A percentile compares a stretch with the other conserved stretches of the same genome.
phyloP scores from a whole-genome alignment of 2,329 filamentous ascomycete species.

The Juglanconis juglandina region DNA sequence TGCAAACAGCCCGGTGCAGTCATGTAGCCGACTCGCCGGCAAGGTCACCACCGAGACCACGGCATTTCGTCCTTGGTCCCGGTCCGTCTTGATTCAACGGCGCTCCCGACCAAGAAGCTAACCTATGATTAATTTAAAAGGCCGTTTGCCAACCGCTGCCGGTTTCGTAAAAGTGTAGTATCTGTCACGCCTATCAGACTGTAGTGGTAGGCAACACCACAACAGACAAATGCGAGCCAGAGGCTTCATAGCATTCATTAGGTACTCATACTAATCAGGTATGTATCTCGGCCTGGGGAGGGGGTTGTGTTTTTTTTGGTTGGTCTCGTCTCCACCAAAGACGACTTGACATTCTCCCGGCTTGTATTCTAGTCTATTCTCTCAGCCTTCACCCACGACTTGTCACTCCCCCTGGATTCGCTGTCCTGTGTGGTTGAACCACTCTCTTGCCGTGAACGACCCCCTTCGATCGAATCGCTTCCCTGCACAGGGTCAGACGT shows the following conservation, averaged over 20 bases:
- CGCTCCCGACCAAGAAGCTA: not conserved
- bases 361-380: not conserved
- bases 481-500: too few relatives aligned
- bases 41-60: not conserved
- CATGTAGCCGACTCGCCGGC: constrained; percentile 8
- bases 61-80: not conserved
- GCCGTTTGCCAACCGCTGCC: too few relatives aligned
- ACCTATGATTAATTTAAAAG: not conserved
- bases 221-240: too few relatives aligned
- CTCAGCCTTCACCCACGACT: not conserved
- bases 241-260: too few relatives aligned
- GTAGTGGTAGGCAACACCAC: too few relatives aligned
- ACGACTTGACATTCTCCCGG: not conserved
- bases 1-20: constrained; percentile 1
- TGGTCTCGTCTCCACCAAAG: too few relatives aligned
- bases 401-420: not conserved
- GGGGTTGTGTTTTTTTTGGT: not conserved
- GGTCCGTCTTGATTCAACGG: not conserved
- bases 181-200: too few relatives aligned
- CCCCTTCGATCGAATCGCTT: not conserved
- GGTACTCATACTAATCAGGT: too few relatives aligned
- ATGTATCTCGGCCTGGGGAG: too few relatives aligned
- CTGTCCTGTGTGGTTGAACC: not conserved
- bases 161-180: too few relatives aligned
- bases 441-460: not conserved